Evolutionary conservation across 768 basidiomycete species (phyloP).

Genomic region (Neoboletus magnificus): DNA sequence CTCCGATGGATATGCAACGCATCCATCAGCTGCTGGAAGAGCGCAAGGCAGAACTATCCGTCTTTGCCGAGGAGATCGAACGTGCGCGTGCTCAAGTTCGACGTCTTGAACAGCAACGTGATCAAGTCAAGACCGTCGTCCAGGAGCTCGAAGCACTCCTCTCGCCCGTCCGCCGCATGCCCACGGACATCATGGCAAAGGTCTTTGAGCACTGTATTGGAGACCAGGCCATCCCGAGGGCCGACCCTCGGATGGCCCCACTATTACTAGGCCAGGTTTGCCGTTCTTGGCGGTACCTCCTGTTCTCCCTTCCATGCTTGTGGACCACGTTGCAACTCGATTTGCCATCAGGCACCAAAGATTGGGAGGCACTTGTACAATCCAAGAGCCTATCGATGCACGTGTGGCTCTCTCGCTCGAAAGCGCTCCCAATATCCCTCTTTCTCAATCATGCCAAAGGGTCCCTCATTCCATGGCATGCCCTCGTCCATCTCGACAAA

Average conservation of each 20-base stretch:
- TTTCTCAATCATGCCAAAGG: conserved; percentile 22
- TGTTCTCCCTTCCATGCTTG: conserved; percentile 27
- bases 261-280: conserved; percentile 30
- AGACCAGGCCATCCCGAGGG: conserved; percentile 7
- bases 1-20: conserved; percentile 18
- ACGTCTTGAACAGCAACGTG: conserved; percentile 17
- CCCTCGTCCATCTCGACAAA: conserved; percentile 30
- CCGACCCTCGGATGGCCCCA: conserved; percentile 16
- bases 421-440: conserved; percentile 28
- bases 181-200: conserved; percentile 28
- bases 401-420: conserved; percentile 30
- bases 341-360: conserved; percentile 14
- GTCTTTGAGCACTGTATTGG: conserved; percentile 24
- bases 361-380: conserved; percentile 28
- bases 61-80: conserved; percentile 19
- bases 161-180: conserved; percentile 32
- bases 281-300: conserved; percentile 29
- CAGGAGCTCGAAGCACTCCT: conserved; percentile 26
- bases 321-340: conserved; percentile 26
- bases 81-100: conserved; percentile 20
- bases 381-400: conserved; percentile 28
- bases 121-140: conserved; percentile 10
- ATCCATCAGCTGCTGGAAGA: conserved; percentile 16
- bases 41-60: conserved; percentile 11
- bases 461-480: conserved; percentile 21